phyloP scores from a whole-genome alignment of 495 filamentous ascomycete genomes.

The Aspergillus ostianus region DNA sequence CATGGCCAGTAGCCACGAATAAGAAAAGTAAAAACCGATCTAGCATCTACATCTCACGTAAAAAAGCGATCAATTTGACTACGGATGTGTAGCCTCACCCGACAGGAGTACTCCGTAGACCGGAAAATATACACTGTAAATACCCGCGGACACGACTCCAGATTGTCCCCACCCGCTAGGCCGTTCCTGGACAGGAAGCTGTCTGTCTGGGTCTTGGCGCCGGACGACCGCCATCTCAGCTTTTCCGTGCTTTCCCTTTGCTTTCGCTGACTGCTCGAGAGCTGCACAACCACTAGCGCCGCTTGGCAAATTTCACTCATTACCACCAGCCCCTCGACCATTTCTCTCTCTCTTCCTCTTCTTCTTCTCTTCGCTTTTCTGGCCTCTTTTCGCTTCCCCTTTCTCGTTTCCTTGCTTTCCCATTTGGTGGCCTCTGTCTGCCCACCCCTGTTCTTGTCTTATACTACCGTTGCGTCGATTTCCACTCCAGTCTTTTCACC shows the following conservation, averaged over 20 bases:
- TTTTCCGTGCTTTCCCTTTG: conserved; percentile 29
- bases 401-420: conserved; percentile 12
- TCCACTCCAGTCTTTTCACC: conserved; percentile 1
- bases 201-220: conserved; percentile 25
- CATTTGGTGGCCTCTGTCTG: conserved; percentile 10
- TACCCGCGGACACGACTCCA: conserved; percentile 37
- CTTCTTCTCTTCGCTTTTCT: conserved; percentile 17
- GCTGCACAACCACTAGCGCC: conserved; percentile 51
- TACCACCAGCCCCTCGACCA: conserved; percentile 50
- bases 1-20: too few relatives aligned
- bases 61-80: not conserved
- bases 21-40: too few relatives aligned
- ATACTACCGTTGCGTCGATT: not conserved
- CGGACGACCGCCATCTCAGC: conserved; percentile 29
- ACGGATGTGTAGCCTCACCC: not conserved
- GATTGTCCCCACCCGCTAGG: conserved; percentile 42
- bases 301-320: conserved; percentile 47
- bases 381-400: conserved; percentile 24
- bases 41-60: too few relatives aligned
- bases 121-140: conserved; percentile 33
- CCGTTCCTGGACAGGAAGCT: conserved; percentile 31
- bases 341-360: conserved; percentile 30
- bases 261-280: conserved; percentile 38
- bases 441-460: not conserved
- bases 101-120: conserved; percentile 10